Percentiles rank a stretch among this genome's conserved stretches.
These are phyloP conservation scores for Monosporascus sp. DNA, from an alignment of 2,329 filamentous ascomycete species.

Conservation along the genomic window DNA sequence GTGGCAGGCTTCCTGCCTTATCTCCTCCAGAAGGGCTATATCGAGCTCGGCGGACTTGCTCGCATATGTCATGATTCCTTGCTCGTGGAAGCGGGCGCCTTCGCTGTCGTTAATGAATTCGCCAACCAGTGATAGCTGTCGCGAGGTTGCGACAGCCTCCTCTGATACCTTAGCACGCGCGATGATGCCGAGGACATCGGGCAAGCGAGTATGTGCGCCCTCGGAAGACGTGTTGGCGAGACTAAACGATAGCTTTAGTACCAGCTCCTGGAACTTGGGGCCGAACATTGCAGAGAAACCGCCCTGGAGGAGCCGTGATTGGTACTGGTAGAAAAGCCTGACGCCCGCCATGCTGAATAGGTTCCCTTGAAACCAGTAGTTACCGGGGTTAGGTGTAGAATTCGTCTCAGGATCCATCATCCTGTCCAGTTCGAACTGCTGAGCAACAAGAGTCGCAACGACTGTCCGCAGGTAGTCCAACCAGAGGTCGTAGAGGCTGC, in stretches of 20 bases:
- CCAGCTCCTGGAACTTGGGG: conserved; percentile 46
- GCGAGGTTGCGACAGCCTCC: conserved; percentile 44
- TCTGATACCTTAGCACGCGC: conserved; percentile 38
- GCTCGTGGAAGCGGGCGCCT: conserved; percentile 44
- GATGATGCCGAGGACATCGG: conserved; percentile 39
- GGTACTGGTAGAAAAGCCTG: conserved; percentile 47
- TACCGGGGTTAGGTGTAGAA: conserved; percentile 30
- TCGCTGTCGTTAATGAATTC: conserved; percentile 43
- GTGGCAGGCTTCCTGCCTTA: conserved; percentile 45
- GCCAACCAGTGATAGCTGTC: conserved; percentile 31
- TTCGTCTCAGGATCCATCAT: conserved; percentile 30
- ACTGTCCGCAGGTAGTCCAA: conserved; percentile 41
- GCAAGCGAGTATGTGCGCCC: conserved; percentile 31
- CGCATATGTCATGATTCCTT: conserved; percentile 46
- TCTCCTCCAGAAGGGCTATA: conserved; percentile 48
- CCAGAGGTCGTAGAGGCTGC: conserved; percentile 45
- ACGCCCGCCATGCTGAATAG: conserved; percentile 45
- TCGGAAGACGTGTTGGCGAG: conserved; percentile 36
- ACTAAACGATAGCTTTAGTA: conserved; percentile 46
- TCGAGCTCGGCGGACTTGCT: conserved; percentile 44
- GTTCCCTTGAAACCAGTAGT: conserved; percentile 23
- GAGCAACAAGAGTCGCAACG: conserved; percentile 47
- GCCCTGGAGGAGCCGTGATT: conserved; percentile 44
- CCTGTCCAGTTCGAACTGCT: conserved; percentile 49
- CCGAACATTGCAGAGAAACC: conserved; percentile 48